Evolutionary conservation across 495 filamentous ascomycete species (phyloP).

Genomic region (Penicillium coprophilum): DNA sequence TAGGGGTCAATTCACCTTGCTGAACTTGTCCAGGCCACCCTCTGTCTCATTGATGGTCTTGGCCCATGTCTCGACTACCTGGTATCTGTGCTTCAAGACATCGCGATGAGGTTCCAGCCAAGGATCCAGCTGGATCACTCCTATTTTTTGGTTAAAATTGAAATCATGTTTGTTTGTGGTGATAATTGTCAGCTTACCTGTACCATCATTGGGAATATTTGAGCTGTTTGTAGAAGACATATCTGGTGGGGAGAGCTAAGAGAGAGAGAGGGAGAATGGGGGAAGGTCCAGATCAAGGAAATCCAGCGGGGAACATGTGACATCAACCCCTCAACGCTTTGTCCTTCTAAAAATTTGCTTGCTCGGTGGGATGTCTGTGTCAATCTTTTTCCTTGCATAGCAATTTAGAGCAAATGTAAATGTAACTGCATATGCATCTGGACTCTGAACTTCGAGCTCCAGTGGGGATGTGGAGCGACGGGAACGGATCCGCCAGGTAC

Average conservation of each 20-base stretch:
- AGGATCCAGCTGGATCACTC: conserved; percentile 83
- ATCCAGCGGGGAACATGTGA: conserved; percentile 14
- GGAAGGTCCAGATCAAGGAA: conserved; percentile 13
- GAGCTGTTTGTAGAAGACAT: conserved; percentile 9
- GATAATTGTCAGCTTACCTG: background rate
- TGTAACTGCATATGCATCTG: background rate
- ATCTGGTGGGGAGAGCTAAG: background rate
- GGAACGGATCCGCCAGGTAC: conserved; percentile 7
- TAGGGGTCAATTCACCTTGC: conserved; percentile 56
- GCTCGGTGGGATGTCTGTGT: no score
- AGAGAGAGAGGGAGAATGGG: conserved; percentile 4
- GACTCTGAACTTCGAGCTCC: background rate
- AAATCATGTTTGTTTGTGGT: background rate
- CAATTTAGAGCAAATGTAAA: no score
- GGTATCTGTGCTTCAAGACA: conserved; percentile 70
- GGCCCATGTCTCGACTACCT: conserved; percentile 85
- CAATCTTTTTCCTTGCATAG: no score
- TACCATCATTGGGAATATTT: conserved; percentile 7
- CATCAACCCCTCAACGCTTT: conserved; percentile 17
- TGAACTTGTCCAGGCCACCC: conserved; percentile 91
- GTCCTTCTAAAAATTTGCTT: background rate
- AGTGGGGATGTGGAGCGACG: conserved; percentile 12
- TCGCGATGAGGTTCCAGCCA: conserved; percentile 86
- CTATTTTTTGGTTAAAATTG: conserved; percentile 39
- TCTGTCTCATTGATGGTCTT: conserved; percentile 76